Evolutionary conservation across 371 early-diverging fungal species (phyloP).

Genomic region (Phascolomyces articulosus): DNA sequence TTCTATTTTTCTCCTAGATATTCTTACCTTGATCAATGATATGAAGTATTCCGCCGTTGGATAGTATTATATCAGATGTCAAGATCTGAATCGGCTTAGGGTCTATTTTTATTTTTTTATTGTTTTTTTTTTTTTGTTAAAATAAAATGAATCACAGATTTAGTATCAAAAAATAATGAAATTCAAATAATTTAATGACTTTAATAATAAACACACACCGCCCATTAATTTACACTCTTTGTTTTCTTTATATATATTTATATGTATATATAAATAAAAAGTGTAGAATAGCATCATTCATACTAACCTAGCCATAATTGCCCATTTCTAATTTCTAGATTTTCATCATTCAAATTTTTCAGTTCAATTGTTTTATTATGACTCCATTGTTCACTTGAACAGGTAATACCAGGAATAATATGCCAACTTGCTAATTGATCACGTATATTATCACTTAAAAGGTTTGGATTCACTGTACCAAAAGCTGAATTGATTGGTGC

Average conservation of each 20-base stretch:
- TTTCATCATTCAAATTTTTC: neutral
- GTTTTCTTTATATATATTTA: too few relatives aligned
- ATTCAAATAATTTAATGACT: too few relatives aligned
- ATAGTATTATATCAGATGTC: neutral
- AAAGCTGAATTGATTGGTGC: neutral
- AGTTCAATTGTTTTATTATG: neutral
- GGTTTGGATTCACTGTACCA: neutral
- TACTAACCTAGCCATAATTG: conserved; percentile 1
- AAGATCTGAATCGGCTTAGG: neutral
- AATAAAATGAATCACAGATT: too few relatives aligned
- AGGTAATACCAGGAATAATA: neutral
- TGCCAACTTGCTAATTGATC: neutral
- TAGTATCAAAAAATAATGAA: too few relatives aligned
- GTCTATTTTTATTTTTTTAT: neutral
- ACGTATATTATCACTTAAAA: neutral
- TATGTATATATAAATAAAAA: too few relatives aligned
- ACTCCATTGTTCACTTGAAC: neutral
- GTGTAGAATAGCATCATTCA: neutral
- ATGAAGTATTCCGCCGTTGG: neutral
- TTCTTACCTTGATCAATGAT: neutral
- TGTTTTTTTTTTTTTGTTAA: neutral
- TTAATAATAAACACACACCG: too few relatives aligned
- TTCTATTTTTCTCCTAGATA: neutral
- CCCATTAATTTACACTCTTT: too few relatives aligned
- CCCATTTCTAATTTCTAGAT: neutral